Base-by-base conservation (phyloP, 2,329 filamentous ascomycete species). In the Calonectria montana region DNA sequence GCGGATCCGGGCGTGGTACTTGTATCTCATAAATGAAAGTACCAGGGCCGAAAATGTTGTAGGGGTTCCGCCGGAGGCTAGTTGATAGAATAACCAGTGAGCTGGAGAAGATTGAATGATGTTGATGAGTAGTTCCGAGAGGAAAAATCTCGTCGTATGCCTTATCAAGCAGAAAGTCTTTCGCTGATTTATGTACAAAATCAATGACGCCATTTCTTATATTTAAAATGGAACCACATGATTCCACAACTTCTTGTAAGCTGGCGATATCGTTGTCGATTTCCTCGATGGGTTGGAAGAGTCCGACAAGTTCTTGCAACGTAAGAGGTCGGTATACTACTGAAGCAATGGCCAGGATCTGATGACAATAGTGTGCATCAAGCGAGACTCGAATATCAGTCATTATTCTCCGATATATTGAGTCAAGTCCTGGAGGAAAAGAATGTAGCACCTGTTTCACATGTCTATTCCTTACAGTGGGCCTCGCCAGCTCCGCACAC, bases 121-220 rank as follows among this genome's bases (percentile, higher is more conserved):
- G 41, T 9, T 45, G 41, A 18, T 9, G 9, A 3, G n/a, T 2
- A 2, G 2, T 45, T 21, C 18, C 18, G 18, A 21, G 4, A 21
- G 41, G 16, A 4, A 45, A 21, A 45, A 23, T 45, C 16, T 43
- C 39, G 6, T n/a, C 39, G 39, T 16, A n/a, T 18, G 18, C 39
- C 39, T 43, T 18, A 4, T 15, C 18, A 6, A 18, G 5, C 5
- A 88, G 68, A 70, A 80, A 85, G 23, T 87, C 85, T 71, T 85
- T 86, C 0, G 84, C 86, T 1, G 84, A 86, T 67, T 86, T 82
- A 70, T 87, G 84, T 0, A 87, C 80, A 71, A 86, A 82, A 48
- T 77, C 82, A 10, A 87, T 50, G 0, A 27, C 69, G 2, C 62
- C 67, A 1, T 82, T 66, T 45, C 76, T 76, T 25, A 84, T 10